Evolutionary conservation across 2,329 filamentous ascomycete species (phyloP).

Genomic region (Bipolaris victoriae): DNA sequence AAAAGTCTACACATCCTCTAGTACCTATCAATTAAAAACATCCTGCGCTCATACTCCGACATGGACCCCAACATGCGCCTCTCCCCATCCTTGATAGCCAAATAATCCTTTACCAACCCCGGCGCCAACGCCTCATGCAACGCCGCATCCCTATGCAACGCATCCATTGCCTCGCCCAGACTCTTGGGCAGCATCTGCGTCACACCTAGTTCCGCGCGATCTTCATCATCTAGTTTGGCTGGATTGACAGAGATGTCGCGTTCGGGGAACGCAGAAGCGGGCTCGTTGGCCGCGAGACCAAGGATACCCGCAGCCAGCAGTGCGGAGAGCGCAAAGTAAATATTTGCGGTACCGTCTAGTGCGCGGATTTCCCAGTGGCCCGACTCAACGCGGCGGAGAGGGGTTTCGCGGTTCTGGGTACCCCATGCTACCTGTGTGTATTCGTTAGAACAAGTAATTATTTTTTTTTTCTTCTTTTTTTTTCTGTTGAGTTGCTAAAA

Average conservation of each 20-base stretch:
- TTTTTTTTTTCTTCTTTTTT: not conserved
- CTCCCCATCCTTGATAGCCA: conserved; percentile 66
- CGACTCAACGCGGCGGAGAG: conserved; percentile 69
- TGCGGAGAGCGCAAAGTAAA: conserved; percentile 71
- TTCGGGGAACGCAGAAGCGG: conserved; percentile 55
- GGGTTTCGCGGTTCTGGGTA: conserved; percentile 78
- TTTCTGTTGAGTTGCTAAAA: not conserved
- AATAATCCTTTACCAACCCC: conserved; percentile 63
- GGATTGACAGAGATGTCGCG: conserved; percentile 61
- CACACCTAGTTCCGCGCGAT: conserved; percentile 62
- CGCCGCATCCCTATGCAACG: conserved; percentile 56
- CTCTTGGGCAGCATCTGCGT: conserved; percentile 59
- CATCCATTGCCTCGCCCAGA: conserved; percentile 62
- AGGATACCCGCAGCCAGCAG: conserved; percentile 65
- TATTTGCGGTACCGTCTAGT: conserved; percentile 80
- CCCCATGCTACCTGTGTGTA: conserved; percentile 79
- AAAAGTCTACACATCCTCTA: conserved; percentile 34
- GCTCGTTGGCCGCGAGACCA: conserved; percentile 56
- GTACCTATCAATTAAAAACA: conserved; percentile 72
- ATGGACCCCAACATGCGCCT: conserved; percentile 59
- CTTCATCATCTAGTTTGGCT: conserved; percentile 34
- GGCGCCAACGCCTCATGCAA: conserved; percentile 57
- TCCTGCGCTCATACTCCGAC: conserved; percentile 54
- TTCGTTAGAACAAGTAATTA: not conserved
- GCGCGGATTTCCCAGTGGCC: conserved; percentile 81